These are phyloP conservation scores for Syzygium syzygioides DNA, from an alignment of 441 rosid species.

Conservation along the genomic window DNA sequence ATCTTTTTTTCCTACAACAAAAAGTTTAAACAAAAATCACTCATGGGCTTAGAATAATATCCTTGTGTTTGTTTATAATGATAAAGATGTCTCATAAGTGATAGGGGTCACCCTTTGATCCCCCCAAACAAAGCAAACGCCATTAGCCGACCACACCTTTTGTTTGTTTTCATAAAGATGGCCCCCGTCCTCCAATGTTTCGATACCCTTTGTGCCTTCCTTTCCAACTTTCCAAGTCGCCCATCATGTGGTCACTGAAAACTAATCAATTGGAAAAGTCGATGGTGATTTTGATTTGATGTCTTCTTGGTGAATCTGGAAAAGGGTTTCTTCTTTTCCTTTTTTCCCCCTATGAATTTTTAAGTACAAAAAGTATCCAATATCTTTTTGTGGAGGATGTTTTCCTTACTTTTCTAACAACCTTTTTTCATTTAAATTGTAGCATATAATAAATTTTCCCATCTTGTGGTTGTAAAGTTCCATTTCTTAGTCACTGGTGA, in stretches of 20 bases:
- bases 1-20: background rate
- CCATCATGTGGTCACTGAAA: background rate
- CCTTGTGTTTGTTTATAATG: background rate
- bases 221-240: background rate
- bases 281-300: background rate
- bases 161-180: background rate
- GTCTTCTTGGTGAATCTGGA: background rate
- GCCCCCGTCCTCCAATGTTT: background rate
- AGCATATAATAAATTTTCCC: background rate
- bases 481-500: background rate
- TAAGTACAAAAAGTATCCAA: background rate
- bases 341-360: background rate
- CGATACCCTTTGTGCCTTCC: background rate
- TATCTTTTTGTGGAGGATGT: background rate
- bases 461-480: background rate
- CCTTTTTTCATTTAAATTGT: background rate
- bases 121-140: background rate
- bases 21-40: background rate
- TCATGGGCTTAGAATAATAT: background rate
- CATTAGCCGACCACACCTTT: background rate
- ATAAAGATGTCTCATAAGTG: background rate
- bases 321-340: background rate
- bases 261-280: background rate
- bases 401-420: background rate
- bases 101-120: background rate